A percentile compares a stretch with the other conserved stretches of the same genome.
These are phyloP conservation scores for Metschnikowia picachoensis DNA, from an alignment of 805 yeast genomes.

Conservation along the genomic window DNA sequence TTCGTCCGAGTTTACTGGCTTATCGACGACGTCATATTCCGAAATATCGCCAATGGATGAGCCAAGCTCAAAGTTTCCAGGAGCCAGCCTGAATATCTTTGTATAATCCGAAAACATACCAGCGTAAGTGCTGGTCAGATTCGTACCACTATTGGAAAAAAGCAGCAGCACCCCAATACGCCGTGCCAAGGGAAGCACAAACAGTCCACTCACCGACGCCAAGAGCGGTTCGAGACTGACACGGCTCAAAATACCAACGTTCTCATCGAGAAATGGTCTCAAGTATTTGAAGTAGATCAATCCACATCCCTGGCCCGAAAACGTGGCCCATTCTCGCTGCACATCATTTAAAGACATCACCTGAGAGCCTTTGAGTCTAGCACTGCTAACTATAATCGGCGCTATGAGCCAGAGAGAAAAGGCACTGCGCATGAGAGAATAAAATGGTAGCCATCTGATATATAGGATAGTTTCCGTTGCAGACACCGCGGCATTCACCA, in stretches of 20 bases:
- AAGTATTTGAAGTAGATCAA: slow-evolving; percentile 25
- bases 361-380: slow-evolving; percentile 13
- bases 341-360: slow-evolving; percentile 14
- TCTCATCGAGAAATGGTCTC: slow-evolving; percentile 28
- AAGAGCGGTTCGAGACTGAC: slow-evolving; percentile 8
- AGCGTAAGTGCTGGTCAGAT: background rate
- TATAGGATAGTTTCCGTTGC: slow-evolving; percentile 41
- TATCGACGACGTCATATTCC: slow-evolving; percentile 45
- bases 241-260: slow-evolving; percentile 13
- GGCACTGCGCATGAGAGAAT: slow-evolving; percentile 50
- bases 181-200: slow-evolving; percentile 7
- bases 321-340: slow-evolving; percentile 25
- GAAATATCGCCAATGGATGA: slow-evolving; percentile 13
- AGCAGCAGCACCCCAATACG: slow-evolving; percentile 2
- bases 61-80: background rate
- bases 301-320: slow-evolving; percentile 33
- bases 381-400: slow-evolving; percentile 48
- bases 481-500: slow-evolving; percentile 46
- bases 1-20: background rate
- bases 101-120: slow-evolving; percentile 2
- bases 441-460: slow-evolving; percentile 29
- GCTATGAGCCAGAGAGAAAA: slow-evolving; percentile 44
- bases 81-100: background rate
- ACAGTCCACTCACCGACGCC: slow-evolving; percentile 4
- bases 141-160: background rate